Base-by-base conservation (phyloP, 2,329 filamentous ascomycete genomes). In the Colletotrichum cereale region DNA sequence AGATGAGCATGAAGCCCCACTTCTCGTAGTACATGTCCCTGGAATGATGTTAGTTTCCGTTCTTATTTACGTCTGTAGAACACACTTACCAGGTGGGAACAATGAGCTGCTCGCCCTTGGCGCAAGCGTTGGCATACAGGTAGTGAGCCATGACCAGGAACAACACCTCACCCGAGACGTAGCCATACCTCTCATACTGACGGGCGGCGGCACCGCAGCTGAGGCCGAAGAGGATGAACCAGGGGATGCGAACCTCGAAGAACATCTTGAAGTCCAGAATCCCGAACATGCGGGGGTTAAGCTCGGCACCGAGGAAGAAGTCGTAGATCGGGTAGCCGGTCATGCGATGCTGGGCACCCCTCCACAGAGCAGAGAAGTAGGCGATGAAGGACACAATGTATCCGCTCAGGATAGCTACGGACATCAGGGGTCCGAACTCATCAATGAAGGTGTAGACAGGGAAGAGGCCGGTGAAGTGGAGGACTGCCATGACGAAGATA, bases 201-300 rank as follows among this genome's bases (percentile, higher is more conserved):
- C 93, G 90, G 53, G 93, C 90, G 50, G 93, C 94, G 14, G 94
- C 89, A 50, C 91, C 94, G 71, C 92, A 87, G 69, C 91, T 91
- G 53, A 96, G 86, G 71, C 96, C 89, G 78, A 97, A 91, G 55
- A 97, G 88, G 75, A 97, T 95, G 83, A 91, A 97, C 95, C 95
- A 97, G 47, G 95, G 95, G 74, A 97, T 88, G 76, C 95, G 92
- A 73, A 97, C 94, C 81, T 97, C 95, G 78, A 94, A 96, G 84
- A 97, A 97, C 95, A 97, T 97, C 86, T 97, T 97, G 85, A 97
- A 94, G 83, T 97, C 95, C 65, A 97, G 85, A 75, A 95, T 92
- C 38, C 92, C 92, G 79, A 72, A 72, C 86, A 98, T 89, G 73
- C 94, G 89, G 1, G 94, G 94, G 84, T 97, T 97, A 68, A 97